Evolutionary conservation across 768 basidiomycete species (phyloP).

Genomic region (Boletus vinaceobasis): DNA sequence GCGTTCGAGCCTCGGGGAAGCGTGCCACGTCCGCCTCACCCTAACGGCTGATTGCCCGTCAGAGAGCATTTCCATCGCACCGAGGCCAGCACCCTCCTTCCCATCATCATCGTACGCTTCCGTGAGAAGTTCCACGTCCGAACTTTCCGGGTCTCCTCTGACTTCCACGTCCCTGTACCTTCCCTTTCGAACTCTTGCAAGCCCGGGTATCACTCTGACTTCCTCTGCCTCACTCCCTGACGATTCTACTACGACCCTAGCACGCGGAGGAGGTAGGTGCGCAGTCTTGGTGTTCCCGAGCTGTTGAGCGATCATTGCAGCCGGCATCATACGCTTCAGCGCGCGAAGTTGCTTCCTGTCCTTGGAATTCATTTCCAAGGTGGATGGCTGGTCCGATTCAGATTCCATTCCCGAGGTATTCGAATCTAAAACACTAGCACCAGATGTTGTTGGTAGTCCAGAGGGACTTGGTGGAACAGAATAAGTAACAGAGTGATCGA

Average conservation of each 20-base stretch:
- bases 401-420: slow-evolving; percentile 15
- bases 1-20: background rate
- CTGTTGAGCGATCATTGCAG: slow-evolving; percentile 44
- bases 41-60: slow-evolving; percentile 15
- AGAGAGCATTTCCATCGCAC: slow-evolving; percentile 8
- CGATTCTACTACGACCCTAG: slow-evolving; percentile 8
- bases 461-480: slow-evolving; percentile 17
- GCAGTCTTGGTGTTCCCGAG: slow-evolving; percentile 15
- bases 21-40: slow-evolving; percentile 21
- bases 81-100: background rate
- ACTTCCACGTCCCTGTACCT: slow-evolving; percentile 40
- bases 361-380: slow-evolving; percentile 21
- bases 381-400: slow-evolving; percentile 18
- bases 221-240: slow-evolving; percentile 35
- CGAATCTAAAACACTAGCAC: slow-evolving; percentile 13
- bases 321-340: slow-evolving; percentile 52
- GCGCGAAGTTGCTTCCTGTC: slow-evolving; percentile 38
- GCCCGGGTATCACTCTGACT: slow-evolving; percentile 47
- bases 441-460: slow-evolving; percentile 17
- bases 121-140: slow-evolving; percentile 32
- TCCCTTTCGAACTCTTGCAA: slow-evolving; percentile 42
- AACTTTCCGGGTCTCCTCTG: slow-evolving; percentile 64
- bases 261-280: slow-evolving; percentile 7
- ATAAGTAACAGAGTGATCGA: background rate
- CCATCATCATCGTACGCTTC: background rate